phyloP scores from a whole-genome alignment of 2,329 filamentous ascomycete species.

The Knoxdaviesia proteae region DNA sequence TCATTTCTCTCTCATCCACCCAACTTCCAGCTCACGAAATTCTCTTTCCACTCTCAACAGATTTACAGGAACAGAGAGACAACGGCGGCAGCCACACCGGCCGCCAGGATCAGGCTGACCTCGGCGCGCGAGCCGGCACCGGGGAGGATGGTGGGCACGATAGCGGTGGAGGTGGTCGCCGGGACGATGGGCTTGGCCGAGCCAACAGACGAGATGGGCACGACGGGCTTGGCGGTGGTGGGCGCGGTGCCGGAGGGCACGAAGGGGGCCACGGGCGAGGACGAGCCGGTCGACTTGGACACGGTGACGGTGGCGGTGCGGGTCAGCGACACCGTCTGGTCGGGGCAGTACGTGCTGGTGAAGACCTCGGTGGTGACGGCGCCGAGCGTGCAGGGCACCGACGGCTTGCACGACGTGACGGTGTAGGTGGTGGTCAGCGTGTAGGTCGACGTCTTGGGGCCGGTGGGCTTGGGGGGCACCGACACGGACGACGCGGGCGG shows the following conservation, averaged over 20 bases:
- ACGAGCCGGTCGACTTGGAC: neutral
- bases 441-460: neutral
- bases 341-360: constrained; percentile 6
- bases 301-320: neutral
- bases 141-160: neutral
- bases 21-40: too few species aligned
- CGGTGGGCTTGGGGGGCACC: neutral
- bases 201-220: neutral
- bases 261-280: neutral
- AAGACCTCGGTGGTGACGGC: constrained; percentile 5
- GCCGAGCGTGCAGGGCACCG: constrained; percentile 5
- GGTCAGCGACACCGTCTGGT: neutral
- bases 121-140: neutral
- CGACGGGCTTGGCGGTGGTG: neutral
- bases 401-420: constrained; percentile 6
- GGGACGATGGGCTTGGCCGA: neutral
- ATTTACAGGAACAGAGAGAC: neutral
- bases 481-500: neutral
- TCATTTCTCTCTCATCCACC: too few species aligned
- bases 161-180: neutral
- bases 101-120: neutral
- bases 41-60: too few species aligned
- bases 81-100: neutral
- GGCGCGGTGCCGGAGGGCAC: neutral
- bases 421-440: constrained; percentile 4